A percentile compares a stretch with the other conserved stretches of the same genome.
Evolutionary conservation across 75 land plant species (phyloP).

Genomic region (Picea glauca): DNA sequence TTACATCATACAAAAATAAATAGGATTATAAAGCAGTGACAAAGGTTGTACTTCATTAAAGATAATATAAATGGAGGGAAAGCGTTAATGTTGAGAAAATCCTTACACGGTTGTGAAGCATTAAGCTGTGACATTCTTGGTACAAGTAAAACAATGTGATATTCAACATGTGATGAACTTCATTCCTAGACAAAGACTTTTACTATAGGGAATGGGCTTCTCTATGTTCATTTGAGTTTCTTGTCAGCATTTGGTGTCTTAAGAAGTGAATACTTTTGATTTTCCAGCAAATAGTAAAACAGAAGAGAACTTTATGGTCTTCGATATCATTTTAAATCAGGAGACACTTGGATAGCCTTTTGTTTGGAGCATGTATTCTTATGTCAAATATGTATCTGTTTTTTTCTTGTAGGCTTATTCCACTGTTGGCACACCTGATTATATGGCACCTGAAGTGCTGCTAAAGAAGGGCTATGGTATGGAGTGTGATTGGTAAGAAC

Average conservation of each 20-base stretch:
- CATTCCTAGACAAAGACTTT: neutral
- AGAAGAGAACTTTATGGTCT: neutral
- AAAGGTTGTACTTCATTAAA: no score
- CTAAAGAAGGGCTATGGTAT: constrained; percentile 83
- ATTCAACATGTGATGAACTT: neutral
- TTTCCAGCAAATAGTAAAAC: neutral
- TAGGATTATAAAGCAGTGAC: no score
- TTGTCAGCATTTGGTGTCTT: neutral
- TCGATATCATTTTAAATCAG: neutral
- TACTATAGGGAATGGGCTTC: neutral
- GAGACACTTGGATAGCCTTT: neutral
- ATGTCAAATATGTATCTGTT: neutral
- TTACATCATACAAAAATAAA: no score
- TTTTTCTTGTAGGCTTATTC: constrained; percentile 65
- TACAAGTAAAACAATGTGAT: neutral
- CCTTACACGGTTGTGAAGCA: no score
- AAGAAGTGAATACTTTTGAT: neutral
- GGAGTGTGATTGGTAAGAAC: constrained; percentile 82
- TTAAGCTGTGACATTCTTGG: neutral
- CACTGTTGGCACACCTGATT: constrained; percentile 89
- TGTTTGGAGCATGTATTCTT: neutral
- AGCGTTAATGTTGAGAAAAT: no score
- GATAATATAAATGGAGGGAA: no score
- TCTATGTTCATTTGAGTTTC: neutral
- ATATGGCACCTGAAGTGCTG: constrained; percentile 93